Evolutionary conservation across 768 basidiomycete genomes (phyloP).

Genomic region (Hypsizygus marmoreus): DNA sequence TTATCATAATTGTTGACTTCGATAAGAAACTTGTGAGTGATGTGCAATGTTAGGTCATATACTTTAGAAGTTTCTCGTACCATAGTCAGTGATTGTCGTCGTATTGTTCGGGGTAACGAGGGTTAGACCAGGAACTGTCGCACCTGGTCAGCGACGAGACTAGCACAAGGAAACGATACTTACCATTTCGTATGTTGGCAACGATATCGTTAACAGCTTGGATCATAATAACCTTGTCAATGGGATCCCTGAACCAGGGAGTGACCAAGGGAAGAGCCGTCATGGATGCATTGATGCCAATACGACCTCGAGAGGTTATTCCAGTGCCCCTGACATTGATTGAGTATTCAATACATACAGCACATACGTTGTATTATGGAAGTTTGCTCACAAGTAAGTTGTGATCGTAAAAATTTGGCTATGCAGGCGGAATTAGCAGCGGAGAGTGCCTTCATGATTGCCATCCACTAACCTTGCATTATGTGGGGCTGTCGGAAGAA

Average conservation of each 20-base stretch:
- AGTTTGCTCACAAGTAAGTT: conserved; percentile 47
- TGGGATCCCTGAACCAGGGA: conserved; percentile 61
- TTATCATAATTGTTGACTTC: conserved; percentile 41
- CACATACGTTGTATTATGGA: no score
- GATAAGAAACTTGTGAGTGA: conserved; percentile 8
- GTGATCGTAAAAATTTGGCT: conserved; percentile 66
- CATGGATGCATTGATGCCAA: conserved; percentile 57
- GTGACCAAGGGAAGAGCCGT: conserved; percentile 47
- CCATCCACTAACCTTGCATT: conserved; percentile 39
- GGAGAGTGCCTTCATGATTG: no score
- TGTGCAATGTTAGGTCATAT: no score
- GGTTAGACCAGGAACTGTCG: conserved; percentile 49
- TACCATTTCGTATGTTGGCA: conserved; percentile 42
- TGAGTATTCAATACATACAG: no score
- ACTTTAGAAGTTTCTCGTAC: no score
- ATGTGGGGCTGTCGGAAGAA: conserved; percentile 50
- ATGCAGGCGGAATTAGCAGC: conserved; percentile 2
- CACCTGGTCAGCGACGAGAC: conserved; percentile 10
- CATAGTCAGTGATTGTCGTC: conserved; percentile 54
- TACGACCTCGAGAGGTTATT: conserved; percentile 61
- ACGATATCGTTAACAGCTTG: conserved; percentile 52
- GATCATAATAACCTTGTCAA: conserved; percentile 54
- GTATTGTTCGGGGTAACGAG: conserved; percentile 64
- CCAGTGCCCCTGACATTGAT: conserved; percentile 48
- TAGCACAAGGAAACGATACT: conserved; percentile 6